Evolutionary conservation across 169 alveolate species (phyloP), one percentile per base, ranked within the genome.

Genomic region (Cryptosporidium baileyi): DNA sequence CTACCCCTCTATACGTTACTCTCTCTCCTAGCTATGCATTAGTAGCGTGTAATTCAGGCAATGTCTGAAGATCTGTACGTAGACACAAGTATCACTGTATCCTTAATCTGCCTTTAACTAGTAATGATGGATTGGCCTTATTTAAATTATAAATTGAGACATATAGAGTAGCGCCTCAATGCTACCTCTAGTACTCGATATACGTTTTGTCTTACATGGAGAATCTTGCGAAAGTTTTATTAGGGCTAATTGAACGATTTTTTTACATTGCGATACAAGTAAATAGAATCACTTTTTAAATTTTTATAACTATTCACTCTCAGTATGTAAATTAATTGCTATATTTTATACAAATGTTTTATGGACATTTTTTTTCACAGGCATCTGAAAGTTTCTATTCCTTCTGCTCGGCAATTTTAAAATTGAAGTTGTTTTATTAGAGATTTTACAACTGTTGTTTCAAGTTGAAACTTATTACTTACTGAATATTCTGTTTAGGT

Each of bases 1-100:
- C 85, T 74, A 74, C 67, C 85, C 85, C 85, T 74, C 81, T 65
- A 65, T 74, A 57, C 85, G 85, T 59, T 74, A 11, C 41, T 57
- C 85, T 74, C 85, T 74, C 85, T 74, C 85, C 85, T 28, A 57
- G 52, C 57, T 74, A 74, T 74, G 67, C 85, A 74, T 32, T 74
- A 74, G 11, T 65, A 65, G 34, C 81, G 60, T 65, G 81, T 65
- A 65, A 32, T 30, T 49, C 45, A 74, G 22, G 30, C 43, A 30
- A 22, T 74, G 43, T 30, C 85, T 11, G 19, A 51, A 74, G 85
- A 74, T 74, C 85, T 74, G 67, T 74, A 74, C 85, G 85, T 74
- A 74, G 85, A 74, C 85, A 74, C 19, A 30, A 34, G 60, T 38
- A 36, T 28, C 24, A 17, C 36, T 54, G 52, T 74, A 74, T 74